Conservation (phyloP, 2,329 filamentous ascomycete species). For the Fusarium solani-melongenae region DNA sequence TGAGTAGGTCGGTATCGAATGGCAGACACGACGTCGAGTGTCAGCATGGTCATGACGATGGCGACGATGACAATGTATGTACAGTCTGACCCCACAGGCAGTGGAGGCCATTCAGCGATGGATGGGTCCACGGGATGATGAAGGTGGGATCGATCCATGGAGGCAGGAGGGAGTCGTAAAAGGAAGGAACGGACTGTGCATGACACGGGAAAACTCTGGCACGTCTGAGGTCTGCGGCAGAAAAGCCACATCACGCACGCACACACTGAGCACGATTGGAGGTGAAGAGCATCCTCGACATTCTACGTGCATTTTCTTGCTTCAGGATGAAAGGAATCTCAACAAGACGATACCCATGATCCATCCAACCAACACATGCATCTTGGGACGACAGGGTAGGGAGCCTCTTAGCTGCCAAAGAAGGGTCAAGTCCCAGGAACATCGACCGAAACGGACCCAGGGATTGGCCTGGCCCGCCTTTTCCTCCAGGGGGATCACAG, state of each 20-base stretch:
- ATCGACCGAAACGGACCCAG: constrained; percentile 35
- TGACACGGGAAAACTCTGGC: background rate
- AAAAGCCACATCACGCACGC: background rate
- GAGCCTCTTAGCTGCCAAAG: constrained; percentile 28
- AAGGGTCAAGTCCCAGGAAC: constrained; percentile 34
- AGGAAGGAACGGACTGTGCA: background rate
- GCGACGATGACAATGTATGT: constrained; percentile 11
- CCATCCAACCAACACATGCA: background rate
- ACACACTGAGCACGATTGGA: background rate
- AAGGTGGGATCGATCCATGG: constrained; percentile 28
- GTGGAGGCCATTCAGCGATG: constrained; percentile 12
- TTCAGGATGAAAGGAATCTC: constrained; percentile 11
- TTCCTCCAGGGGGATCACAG: constrained; percentile 32
- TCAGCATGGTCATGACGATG: constrained; percentile 11
- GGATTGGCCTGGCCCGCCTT: constrained; percentile 29
- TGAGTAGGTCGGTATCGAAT: background rate
- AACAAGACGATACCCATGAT: background rate
- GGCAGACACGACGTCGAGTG: constrained; percentile 1
- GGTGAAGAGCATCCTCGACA: background rate
- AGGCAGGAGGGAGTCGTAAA: background rate
- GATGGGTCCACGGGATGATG: constrained; percentile 14
- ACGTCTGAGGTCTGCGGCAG: background rate
- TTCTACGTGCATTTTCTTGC: background rate
- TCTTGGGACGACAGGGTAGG: background rate
- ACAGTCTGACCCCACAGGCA: constrained; percentile 16